Evolutionary conservation across 805 yeast species (phyloP).

Genomic region (Spathaspora hagerdaliae): DNA sequence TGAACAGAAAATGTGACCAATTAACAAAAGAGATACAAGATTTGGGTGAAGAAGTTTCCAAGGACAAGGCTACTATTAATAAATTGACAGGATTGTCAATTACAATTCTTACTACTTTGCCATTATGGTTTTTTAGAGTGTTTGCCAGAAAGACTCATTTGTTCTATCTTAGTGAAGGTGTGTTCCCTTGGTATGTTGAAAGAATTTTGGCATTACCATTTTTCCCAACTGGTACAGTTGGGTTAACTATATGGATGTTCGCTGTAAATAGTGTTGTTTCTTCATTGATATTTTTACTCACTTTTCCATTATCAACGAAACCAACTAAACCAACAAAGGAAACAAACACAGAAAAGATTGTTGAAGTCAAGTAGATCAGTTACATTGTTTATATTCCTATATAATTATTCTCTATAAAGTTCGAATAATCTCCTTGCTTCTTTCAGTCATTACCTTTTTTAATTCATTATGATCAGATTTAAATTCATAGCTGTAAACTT

Average conservation of each 20-base stretch:
- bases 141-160: conserved; percentile 52
- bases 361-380: neutral
- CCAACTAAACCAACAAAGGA: conserved; percentile 10
- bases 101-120: conserved; percentile 40
- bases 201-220: conserved; percentile 62
- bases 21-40: conserved; percentile 48
- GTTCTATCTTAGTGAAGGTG: conserved; percentile 54
- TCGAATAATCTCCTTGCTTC: conserved; percentile 2
- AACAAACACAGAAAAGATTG: conserved; percentile 5
- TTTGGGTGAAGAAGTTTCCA: conserved; percentile 35
- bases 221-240: conserved; percentile 58
- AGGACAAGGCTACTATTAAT: conserved; percentile 31
- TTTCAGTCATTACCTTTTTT: neutral
- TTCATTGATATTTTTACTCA: conserved; percentile 14
- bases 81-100: conserved; percentile 28
- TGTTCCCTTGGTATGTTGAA: conserved; percentile 53
- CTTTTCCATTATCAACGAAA: conserved; percentile 16
- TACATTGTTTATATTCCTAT: neutral
- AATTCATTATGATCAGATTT: conserved; percentile 3
- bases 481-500: conserved; percentile 3
- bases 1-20: conserved; percentile 68
- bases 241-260: conserved; percentile 56
- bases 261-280: conserved; percentile 31
- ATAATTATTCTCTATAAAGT: neutral
- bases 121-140: conserved; percentile 46